Base-by-base conservation (phyloP, 208 protist species). In the Giardia duodenalis region DNA sequence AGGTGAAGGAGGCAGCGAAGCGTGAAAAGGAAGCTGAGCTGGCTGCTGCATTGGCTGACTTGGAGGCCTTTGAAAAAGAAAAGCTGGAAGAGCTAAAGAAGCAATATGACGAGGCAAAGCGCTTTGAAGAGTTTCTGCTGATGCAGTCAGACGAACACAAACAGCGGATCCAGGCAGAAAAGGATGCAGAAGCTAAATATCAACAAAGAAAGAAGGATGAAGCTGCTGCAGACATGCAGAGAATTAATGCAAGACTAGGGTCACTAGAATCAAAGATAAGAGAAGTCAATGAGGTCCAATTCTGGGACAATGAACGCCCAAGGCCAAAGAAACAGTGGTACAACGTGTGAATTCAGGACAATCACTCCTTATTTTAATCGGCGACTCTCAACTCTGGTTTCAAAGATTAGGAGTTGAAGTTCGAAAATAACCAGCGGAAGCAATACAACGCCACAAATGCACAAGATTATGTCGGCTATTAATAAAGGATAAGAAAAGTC, bases 241-340 rank as follows among this genome's bases (percentile, higher is more conserved):
- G 86, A 3, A 89, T 89, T 45, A 3, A 89, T 19, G 22, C 4
- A n/a, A n/a, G 86, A 4, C 86, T 89, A 19, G 86, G 86, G 19
- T 4, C 4, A 4, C 42, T 46, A 42, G 86, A 10, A 45, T 4
- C 4, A 42, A n/a, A 42, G 39, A 89, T 89, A 46, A n/a, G 42
- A 45, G 86, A 89, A 42, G 22, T 89, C 4, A 42, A 89, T 45
- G 42, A 44, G 3, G 44, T 89, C 42, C 4, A 42, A n/a, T 89
- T 89, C 86, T 10, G 10, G 4, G 86, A 89, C 44, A 89, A 89
- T 42, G 86, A 89, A 42, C 86, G 86, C 44, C 86, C 86, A 45
- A n/a, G 22, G 44, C 4, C 42, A 89, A 10, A 89, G 86, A 89
- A 89, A 45, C 42, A 89, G 86, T 89, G 86, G 86, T 89, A 89